Base-by-base conservation (phyloP, 495 filamentous ascomycete genomes). In the Monascus purpureus region DNA sequence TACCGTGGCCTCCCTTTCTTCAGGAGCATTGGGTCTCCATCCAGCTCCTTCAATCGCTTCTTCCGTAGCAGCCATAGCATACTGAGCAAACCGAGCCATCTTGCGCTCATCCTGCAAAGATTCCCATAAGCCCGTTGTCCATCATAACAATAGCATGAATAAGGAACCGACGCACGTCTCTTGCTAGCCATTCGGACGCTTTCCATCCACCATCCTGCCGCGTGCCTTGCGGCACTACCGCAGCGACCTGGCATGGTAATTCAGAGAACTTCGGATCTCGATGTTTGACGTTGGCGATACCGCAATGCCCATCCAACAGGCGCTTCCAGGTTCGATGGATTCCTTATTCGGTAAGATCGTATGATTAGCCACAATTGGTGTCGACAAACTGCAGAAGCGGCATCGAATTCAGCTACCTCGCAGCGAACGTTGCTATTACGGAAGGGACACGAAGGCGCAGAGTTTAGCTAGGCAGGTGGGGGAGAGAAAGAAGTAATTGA, bases 31-130 rank as follows among this genome's bases (percentile, higher is more conserved):
- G 2, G 84, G 82, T 39, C 63, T 65, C 86, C 87, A 95, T 2
- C 62, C 73, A 6, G 90, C 80, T 61, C 96, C 86, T 12, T 69
- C 44, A 23, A 97, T 63, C 1, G 90, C 90, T 67, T 95, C 90
- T 36, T 84, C 70, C 2, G 86, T 67, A 6, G 88, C 84, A 26
- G 78, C 86, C 52, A 90, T 68, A 9, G 85, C 87, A 62, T 92
- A 95, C 51, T 93, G 86, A 15, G 85, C 70, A 55, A 94, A 97
- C 11, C 54, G 61, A n/a, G 90, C 86, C 82, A 93, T 93, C 43
- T 77, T 75, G 3, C 85, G 74, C 56, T 79, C 72, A 29, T 93
- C 73, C 72, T 75, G 35, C 13, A 18, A 2, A n/a, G n/a, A n/a
- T n/a, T n/a, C n/a, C n/a, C n/a, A n/a, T n/a, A n/a, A n/a, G n/a